These are phyloP conservation scores for Ampelocalamus luodianensis DNA, from an alignment of 176 grass and related monocot species.

Conservation along the genomic window DNA sequence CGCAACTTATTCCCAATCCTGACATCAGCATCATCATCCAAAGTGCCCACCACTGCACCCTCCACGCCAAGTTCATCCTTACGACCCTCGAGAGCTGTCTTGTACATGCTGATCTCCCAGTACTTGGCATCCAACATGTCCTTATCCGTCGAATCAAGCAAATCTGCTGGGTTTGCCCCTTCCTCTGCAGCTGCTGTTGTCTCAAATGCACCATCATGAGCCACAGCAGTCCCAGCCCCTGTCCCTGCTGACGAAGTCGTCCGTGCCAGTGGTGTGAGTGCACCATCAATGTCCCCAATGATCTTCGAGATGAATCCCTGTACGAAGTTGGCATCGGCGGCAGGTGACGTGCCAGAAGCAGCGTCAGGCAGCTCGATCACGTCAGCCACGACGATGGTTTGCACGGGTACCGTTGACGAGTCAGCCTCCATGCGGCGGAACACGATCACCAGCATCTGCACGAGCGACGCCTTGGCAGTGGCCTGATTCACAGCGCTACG, in stretches of 20 bases:
- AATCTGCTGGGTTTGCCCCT: slow-evolving; percentile 77
- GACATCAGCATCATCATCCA: slow-evolving; percentile 88
- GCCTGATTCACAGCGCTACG: slow-evolving; percentile 86
- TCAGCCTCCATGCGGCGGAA: slow-evolving; percentile 98
- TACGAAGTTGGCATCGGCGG: slow-evolving; percentile 73
- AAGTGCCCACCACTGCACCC: slow-evolving; percentile 54
- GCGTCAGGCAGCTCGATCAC: slow-evolving; percentile 75
- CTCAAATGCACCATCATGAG: slow-evolving; percentile 93
- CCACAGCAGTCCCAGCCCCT: slow-evolving; percentile 20
- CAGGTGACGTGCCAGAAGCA: slow-evolving; percentile 49
- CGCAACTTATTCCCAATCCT: slow-evolving; percentile 93
- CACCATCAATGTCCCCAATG: slow-evolving; percentile 86
- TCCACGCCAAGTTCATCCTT: slow-evolving; percentile 95
- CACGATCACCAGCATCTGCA: slow-evolving; percentile 98
- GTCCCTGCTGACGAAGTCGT: slow-evolving; percentile 52
- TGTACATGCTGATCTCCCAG: slow-evolving; percentile 99
- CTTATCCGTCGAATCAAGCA: slow-evolving; percentile 94
- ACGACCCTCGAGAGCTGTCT: slow-evolving; percentile 86
- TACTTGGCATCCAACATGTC: slow-evolving; percentile 99
- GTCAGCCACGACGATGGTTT: slow-evolving; percentile 96
- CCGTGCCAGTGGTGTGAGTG: slow-evolving; percentile 63
- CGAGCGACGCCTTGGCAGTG: slow-evolving; percentile 96
- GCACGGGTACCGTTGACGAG: slow-evolving; percentile 85
- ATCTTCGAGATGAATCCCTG: slow-evolving; percentile 98
- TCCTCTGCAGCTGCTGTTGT: slow-evolving; percentile 75